These are phyloP conservation scores for Solanum arcanum DNA, from an alignment of 257 asterid species.

Conservation along the genomic window DNA sequence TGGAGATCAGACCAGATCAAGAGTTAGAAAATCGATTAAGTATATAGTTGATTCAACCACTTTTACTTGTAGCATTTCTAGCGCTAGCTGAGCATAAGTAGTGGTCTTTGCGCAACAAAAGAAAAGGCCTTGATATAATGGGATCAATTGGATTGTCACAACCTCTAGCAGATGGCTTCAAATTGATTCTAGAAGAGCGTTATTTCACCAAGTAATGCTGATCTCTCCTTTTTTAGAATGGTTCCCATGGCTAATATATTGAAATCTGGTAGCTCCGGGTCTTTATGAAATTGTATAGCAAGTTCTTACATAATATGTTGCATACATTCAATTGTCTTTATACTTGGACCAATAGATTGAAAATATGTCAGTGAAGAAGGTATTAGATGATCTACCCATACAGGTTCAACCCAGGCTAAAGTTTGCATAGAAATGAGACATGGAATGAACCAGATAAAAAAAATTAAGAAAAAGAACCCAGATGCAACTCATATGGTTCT, in stretches of 20 bases:
- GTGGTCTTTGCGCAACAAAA: neutral
- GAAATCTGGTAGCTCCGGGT: neutral
- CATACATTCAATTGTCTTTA: neutral
- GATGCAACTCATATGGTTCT: neutral
- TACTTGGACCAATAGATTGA: neutral
- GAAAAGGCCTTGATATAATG: neutral
- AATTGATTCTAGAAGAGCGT: neutral
- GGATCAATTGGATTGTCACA: neutral
- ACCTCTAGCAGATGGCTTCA: neutral
- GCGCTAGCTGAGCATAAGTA: neutral
- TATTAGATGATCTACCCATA: neutral
- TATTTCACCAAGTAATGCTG: neutral
- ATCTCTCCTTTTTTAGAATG: neutral
- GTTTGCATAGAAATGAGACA: neutral
- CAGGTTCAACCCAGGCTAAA: neutral
- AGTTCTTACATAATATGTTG: neutral
- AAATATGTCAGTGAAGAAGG: neutral
- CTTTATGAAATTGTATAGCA: neutral
- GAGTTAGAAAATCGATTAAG: neutral
- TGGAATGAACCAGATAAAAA: neutral
- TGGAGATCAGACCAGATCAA: neutral
- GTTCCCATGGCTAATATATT: neutral
- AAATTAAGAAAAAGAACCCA: neutral
- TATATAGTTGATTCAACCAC: neutral
- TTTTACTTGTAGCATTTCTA: neutral